A percentile compares a stretch with the other conserved stretches of the same genome.
These are phyloP conservation scores for Agroathelia rolfsii DNA, from an alignment of 1,284 basidiomycete species.

Conservation along the genomic window DNA sequence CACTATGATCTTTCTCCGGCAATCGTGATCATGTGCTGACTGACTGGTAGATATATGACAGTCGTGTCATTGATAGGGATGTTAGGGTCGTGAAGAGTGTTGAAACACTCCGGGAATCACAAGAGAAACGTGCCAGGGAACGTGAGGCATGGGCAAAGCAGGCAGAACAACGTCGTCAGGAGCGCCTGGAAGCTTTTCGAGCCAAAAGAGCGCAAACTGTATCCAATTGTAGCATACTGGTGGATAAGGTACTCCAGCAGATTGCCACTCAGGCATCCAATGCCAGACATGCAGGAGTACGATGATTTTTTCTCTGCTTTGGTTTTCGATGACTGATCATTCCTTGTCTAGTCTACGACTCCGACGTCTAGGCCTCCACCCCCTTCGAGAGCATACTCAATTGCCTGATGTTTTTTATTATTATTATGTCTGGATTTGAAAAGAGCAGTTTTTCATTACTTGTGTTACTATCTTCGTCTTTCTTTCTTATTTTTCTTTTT, in stretches of 20 bases:
- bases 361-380: slow-evolving; percentile 23
- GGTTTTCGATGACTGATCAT: too few relatives aligned
- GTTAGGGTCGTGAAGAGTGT: slow-evolving; percentile 46
- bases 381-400: too few relatives aligned
- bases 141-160: slow-evolving; percentile 51
- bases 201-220: slow-evolving; percentile 20
- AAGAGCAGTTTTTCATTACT: too few relatives aligned
- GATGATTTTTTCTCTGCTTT: slow-evolving; percentile 24
- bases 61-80: slow-evolving; percentile 4
- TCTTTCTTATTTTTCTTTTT: too few relatives aligned
- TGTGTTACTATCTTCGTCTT: too few relatives aligned
- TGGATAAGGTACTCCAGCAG: slow-evolving; percentile 22
- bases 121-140: slow-evolving; percentile 40
- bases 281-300: slow-evolving; percentile 25
- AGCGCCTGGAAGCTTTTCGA: slow-evolving; percentile 31
- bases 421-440: slow-evolving; percentile 29
- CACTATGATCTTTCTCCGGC: slow-evolving; percentile 1
- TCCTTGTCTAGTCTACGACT: too few relatives aligned
- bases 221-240: too few relatives aligned
- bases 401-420: too few relatives aligned
- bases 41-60: slow-evolving; percentile 2
- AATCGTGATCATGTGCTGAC: too few relatives aligned
- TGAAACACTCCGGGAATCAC: slow-evolving; percentile 29
- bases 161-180: slow-evolving; percentile 34
- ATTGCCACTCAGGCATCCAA: slow-evolving; percentile 17